These are phyloP conservation scores for Letharia columbiana DNA, from an alignment of 495 filamentous ascomycete genomes.

Conservation along the genomic window DNA sequence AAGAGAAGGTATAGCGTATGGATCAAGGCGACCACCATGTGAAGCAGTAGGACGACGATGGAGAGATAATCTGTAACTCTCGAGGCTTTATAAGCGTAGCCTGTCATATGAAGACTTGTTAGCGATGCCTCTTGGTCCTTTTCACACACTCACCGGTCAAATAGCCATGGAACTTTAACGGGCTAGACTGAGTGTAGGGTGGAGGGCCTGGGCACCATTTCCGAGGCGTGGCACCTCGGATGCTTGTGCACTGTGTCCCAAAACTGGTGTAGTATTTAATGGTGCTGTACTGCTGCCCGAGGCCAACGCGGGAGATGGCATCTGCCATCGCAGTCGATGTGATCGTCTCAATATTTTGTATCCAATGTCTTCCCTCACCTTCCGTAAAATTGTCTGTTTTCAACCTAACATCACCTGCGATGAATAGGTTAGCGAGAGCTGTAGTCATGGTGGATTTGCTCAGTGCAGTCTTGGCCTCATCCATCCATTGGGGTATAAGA, in stretches of 20 bases:
- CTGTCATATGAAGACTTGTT: not conserved
- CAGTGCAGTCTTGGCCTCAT: not conserved
- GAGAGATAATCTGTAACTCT: slow-evolving; percentile 11
- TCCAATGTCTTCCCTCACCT: not conserved
- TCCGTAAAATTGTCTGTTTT: not conserved
- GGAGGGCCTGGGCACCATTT: not conserved
- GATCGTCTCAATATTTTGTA: not conserved
- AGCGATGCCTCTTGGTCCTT: not conserved
- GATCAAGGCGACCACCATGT: not conserved
- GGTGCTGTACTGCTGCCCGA: not conserved
- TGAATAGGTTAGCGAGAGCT: not conserved
- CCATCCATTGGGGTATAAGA: not conserved
- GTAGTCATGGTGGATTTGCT: not conserved
- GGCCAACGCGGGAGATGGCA: not conserved
- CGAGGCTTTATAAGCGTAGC: slow-evolving; percentile 17
- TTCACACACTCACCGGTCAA: not conserved
- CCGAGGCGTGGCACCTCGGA: not conserved
- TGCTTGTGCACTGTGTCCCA: not conserved
- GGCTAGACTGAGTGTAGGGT: not conserved
- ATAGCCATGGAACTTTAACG: not conserved
- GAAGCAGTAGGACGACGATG: slow-evolving; percentile 9
- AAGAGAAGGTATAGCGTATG: slow-evolving; percentile 4
- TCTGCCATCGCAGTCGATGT: not conserved
- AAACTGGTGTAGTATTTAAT: not conserved
- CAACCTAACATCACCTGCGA: not conserved